Base-by-base conservation (phyloP, 768 basidiomycete genomes). In the Sistotremastrum suecicum region DNA sequence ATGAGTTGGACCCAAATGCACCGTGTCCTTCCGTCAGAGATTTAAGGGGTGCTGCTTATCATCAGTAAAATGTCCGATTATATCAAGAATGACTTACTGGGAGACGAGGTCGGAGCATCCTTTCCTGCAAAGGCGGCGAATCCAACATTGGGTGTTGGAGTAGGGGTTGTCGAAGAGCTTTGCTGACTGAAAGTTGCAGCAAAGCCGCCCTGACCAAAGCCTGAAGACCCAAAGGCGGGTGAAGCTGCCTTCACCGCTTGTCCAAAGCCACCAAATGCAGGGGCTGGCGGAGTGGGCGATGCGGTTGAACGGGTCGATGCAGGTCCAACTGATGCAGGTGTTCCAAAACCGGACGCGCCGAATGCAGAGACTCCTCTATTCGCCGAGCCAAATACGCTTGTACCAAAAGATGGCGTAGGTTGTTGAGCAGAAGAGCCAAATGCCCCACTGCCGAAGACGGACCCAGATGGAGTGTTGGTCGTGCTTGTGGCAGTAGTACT, bases 131-230 rank as follows among this genome's bases (percentile, higher is more conserved):
- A 20, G 20, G 20, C 20, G 1, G 20, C 20, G 20, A 20, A 20
- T 20, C 20, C 20, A 20, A 20, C 20, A 20, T 20, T 20, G 2
- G 20, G 20, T 20, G 20, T 20, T 20, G 20, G 20, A 2, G 20
- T 20, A 20, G 20, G 20, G 20, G 20, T 20, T 20, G 20, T 20
- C 20, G 20, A 20, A 20, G 20, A 20, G 20, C 20, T 20, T 20
- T 20, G 20, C 20, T 20, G 20, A 20, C 20, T 20, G 2, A 46
- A 43, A 34, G 49, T 34, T 39, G 45, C 31, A 12, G 56, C 56
- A 39, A 63, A 58, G 2, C 57, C 53, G 12, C 66, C 50, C 41
- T 66, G 61, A 2, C 67, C 66, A 49, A 72, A 71, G 3, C 62
- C 50, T 5, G 66, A 48, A 37, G 65, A 62, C 2, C 66, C 68